Evolutionary conservation across 495 filamentous ascomycete genomes (phyloP), one percentile per base, ranked within the genome.

Genomic region (Neurospora sp.): DNA sequence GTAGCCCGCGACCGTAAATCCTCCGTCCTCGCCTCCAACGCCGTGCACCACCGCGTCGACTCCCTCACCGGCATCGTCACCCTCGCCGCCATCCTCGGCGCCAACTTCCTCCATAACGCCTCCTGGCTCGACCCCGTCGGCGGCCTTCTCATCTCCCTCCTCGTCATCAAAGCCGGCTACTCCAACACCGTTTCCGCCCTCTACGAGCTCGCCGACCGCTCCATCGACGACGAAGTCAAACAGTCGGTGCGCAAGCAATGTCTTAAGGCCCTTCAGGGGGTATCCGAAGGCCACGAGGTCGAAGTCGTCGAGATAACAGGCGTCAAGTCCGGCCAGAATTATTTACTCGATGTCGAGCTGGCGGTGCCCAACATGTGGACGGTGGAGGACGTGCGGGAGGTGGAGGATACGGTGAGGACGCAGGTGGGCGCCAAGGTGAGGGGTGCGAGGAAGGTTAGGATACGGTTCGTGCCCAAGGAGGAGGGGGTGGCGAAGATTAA

Each of bases 101-200:
- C 93, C n/a, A 94, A 97, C 80, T 81, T 97, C 69, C 87, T 97
- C 44, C 83, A 88, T 37, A 90, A 95, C 75, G 93, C 93, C 48
- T 86, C 90, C 61, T 98, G 94, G 94, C 87, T 98, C 59, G 96
- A 99, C 82, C 94, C 96, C n/a, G 90, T 97, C 69, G 96, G 96
- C 61, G 94, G 96, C 14, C 86, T 98, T 22, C 79, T 97, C 35
- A 97, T 99, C 71, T 96, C 94, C 38, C 78, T 93, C 48, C 91
- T 99, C 89, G 95, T 99, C 31, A 90, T 98, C 77, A 92, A 90
- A 73, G 96, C 96, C 22, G 96, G 96, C 1, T 93, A 89, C 85
- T 88, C 87, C 40, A 99, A 99, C 79, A 97, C 94, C 0, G 84
- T 88, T 37, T 86, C 90, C 6, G 91, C 95, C 6, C 83, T 98